Evolutionary conservation across 1,284 basidiomycete species (phyloP).

Genomic region (Rhodotorula mucilaginosa): DNA sequence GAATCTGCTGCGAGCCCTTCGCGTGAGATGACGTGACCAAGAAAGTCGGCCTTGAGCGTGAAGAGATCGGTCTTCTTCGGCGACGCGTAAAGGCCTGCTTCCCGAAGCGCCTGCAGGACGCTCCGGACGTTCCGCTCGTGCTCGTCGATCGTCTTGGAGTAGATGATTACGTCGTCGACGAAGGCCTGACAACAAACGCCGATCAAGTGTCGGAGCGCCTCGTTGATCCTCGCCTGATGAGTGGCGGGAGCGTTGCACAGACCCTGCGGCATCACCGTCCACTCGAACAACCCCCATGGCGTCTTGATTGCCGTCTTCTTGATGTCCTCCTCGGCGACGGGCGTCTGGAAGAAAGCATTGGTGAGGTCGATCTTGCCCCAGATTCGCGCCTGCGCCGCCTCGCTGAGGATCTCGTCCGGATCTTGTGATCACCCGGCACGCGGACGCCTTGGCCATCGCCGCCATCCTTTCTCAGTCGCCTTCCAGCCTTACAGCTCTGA

Average conservation of each 20-base stretch:
- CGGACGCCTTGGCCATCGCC: too few relatives aligned
- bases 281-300: slow-evolving; percentile 52
- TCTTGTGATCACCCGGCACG: too few relatives aligned
- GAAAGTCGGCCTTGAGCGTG: slow-evolving; percentile 43
- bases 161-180: slow-evolving; percentile 55
- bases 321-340: slow-evolving; percentile 50
- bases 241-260: slow-evolving; percentile 50
- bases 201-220: slow-evolving; percentile 22
- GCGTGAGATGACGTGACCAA: slow-evolving; percentile 50
- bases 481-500: too few relatives aligned
- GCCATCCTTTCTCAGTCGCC: too few relatives aligned
- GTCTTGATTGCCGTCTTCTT: slow-evolving; percentile 51
- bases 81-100: slow-evolving; percentile 43
- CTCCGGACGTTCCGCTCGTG: slow-evolving; percentile 41
- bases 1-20: slow-evolving; percentile 49
- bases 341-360: slow-evolving; percentile 53
- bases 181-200: slow-evolving; percentile 42
- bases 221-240: slow-evolving; percentile 42
- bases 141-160: slow-evolving; percentile 50
- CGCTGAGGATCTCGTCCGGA: slow-evolving; percentile 2
- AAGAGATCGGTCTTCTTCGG: slow-evolving; percentile 48
- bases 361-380: slow-evolving; percentile 46
- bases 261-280: slow-evolving; percentile 54
- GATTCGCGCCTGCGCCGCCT: neutral
- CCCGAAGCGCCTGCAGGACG: slow-evolving; percentile 44